A percentile compares a stretch with the other conserved stretches of the same genome.
Evolutionary conservation across 2,329 filamentous ascomycete species (phyloP).

Genomic region (Colletotrichum lupini): DNA sequence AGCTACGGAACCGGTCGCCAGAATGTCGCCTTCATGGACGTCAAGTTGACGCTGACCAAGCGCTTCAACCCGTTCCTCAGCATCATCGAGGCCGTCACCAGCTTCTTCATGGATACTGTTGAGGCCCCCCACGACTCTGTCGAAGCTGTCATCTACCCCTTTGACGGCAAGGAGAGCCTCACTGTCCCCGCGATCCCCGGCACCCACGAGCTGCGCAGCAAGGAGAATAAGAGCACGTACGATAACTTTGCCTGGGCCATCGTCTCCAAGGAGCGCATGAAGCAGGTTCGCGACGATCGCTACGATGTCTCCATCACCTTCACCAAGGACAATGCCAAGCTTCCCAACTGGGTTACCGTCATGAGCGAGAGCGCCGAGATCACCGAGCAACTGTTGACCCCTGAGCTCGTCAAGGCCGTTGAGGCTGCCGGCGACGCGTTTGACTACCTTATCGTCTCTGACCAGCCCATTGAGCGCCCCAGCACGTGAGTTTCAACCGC

Average conservation of each 20-base stretch:
- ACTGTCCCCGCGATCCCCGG: slow-evolving; percentile 76
- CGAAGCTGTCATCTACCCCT: slow-evolving; percentile 85
- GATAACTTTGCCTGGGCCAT: slow-evolving; percentile 96
- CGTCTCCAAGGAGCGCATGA: slow-evolving; percentile 96
- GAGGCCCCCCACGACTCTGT: slow-evolving; percentile 75
- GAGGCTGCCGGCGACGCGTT: slow-evolving; percentile 82
- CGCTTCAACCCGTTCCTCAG: slow-evolving; percentile 82
- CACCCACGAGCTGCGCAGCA: slow-evolving; percentile 64
- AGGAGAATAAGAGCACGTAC: slow-evolving; percentile 75
- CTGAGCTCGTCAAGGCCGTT: slow-evolving; percentile 86
- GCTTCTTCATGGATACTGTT: slow-evolving; percentile 85
- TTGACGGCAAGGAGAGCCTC: slow-evolving; percentile 89
- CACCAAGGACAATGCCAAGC: slow-evolving; percentile 92
- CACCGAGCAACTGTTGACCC: slow-evolving; percentile 85
- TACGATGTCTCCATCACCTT: slow-evolving; percentile 94
- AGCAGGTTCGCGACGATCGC: slow-evolving; percentile 86
- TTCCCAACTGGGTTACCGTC: slow-evolving; percentile 89
- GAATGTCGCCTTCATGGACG: slow-evolving; percentile 91
- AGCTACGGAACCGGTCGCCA: slow-evolving; percentile 91
- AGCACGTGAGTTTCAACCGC: slow-evolving; percentile 70
- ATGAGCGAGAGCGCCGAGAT: slow-evolving; percentile 99
- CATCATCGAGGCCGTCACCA: slow-evolving; percentile 72
- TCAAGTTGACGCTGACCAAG: slow-evolving; percentile 84
- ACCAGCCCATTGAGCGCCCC: slow-evolving; percentile 90
- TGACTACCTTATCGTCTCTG: slow-evolving; percentile 88